A percentile compares a stretch with the other conserved stretches of the same genome.
These are phyloP conservation scores for Chrysanthemum lavandulifolium DNA, from an alignment of 129 eudicot species.

Conservation along the genomic window DNA sequence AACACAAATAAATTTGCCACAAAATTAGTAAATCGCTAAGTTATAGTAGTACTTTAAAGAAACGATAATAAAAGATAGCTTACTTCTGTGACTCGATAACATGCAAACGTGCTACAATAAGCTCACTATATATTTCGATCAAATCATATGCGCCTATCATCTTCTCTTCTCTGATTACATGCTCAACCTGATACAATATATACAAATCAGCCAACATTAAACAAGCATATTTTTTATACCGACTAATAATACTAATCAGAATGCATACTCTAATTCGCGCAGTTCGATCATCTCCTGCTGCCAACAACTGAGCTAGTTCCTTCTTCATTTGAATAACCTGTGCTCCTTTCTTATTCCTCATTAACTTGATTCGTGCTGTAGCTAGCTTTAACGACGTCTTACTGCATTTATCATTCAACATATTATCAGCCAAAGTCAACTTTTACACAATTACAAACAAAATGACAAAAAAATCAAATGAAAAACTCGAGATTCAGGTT, in stretches of 20 bases:
- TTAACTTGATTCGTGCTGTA: constrained; percentile 59
- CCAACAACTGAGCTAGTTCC: constrained; percentile 81
- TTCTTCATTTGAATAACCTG: constrained; percentile 72
- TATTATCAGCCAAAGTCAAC: constrained; percentile 29
- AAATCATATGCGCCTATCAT: neutral
- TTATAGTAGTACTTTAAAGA: no score
- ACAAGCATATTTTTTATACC: no score
- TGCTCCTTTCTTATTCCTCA: constrained; percentile 79
- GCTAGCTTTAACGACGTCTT: constrained; percentile 81
- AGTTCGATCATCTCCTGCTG: constrained; percentile 71
- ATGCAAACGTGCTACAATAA: neutral
- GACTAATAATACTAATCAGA: constrained; percentile 4
- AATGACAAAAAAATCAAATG: neutral
- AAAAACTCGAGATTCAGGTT: no score
- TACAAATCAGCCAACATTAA: no score
- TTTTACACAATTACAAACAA: neutral
- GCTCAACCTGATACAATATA: neutral
- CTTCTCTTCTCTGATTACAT: neutral
- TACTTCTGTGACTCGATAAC: no score
- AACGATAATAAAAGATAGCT: no score
- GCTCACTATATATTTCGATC: neutral
- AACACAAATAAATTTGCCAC: no score
- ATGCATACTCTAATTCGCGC: constrained; percentile 73
- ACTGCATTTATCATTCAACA: constrained; percentile 42
- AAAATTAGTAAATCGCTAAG: no score